Evolutionary conservation across 73 alveolate genomes (phyloP).

Genomic region (Breviolum minutum): DNA sequence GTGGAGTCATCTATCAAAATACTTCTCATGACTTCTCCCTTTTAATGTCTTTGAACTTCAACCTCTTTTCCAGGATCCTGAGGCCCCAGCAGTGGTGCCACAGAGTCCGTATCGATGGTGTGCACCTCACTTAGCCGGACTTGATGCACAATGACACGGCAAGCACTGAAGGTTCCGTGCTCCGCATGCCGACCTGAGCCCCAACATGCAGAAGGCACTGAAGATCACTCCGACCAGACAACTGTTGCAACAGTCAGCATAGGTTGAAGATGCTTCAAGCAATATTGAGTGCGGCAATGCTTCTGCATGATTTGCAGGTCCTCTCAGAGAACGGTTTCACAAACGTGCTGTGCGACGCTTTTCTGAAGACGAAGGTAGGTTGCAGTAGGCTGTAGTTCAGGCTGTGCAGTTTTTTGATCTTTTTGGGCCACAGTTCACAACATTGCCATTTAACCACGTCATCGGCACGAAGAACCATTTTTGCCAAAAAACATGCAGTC

Average conservation of each 20-base stretch:
- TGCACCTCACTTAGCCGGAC: neutral
- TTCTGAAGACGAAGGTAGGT: neutral
- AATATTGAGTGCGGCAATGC: neutral
- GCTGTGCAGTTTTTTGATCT: neutral
- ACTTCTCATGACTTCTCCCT: no score
- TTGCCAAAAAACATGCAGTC: neutral
- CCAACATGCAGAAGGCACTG: slow-evolving; percentile 69
- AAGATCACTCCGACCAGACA: neutral
- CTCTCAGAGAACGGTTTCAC: slow-evolving; percentile 46
- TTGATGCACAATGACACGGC: neutral
- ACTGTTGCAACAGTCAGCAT: neutral
- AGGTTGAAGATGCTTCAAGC: neutral
- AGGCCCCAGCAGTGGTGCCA: slow-evolving; percentile 19
- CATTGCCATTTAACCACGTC: no score
- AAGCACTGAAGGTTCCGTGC: slow-evolving; percentile 43
- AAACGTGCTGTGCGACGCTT: slow-evolving; percentile 70
- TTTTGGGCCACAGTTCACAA: no score
- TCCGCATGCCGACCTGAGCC: slow-evolving; percentile 69
- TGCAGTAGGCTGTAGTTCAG: neutral
- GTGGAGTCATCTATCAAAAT: no score
- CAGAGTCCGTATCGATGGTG: slow-evolving; percentile 31
- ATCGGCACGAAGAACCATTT: no score
- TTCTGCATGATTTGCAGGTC: neutral
- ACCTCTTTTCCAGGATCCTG: neutral
- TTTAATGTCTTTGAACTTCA: no score